Conservation (phyloP, 1,284 basidiomycete genomes). For the Leccinum solheimii region DNA sequence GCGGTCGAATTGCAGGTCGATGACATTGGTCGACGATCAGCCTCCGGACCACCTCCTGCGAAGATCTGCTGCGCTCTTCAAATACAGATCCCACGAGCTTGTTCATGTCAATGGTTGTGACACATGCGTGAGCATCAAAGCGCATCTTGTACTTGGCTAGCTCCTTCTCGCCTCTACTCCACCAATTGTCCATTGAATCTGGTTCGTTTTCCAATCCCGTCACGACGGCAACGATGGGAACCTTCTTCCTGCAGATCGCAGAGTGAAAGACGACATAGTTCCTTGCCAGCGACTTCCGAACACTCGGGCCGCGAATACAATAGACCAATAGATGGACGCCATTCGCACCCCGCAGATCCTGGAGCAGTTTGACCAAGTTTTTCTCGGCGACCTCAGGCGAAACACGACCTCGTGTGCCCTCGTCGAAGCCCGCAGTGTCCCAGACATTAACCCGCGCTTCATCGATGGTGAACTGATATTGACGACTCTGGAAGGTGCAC, state of each 20-base stretch:
- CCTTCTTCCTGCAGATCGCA: constrained; percentile 30
- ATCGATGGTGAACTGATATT: constrained; percentile 18
- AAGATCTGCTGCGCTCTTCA: constrained; percentile 18
- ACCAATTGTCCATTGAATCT: constrained; percentile 37
- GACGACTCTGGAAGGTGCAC: constrained; percentile 31
- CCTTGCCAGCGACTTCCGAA: constrained; percentile 27
- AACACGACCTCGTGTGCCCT: constrained; percentile 29
- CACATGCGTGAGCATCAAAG: constrained; percentile 35
- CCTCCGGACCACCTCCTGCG: constrained; percentile 21
- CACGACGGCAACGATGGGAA: constrained; percentile 35
- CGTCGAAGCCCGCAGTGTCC: constrained; percentile 34
- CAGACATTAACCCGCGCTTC: constrained; percentile 28
- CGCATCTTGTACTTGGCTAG: constrained; percentile 28
- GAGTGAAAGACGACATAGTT: constrained; percentile 36
- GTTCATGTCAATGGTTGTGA: constrained; percentile 32
- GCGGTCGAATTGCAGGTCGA: constrained; percentile 9
- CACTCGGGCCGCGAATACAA: constrained; percentile 33
- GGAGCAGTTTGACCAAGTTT: constrained; percentile 27
- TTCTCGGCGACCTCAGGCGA: constrained; percentile 27
- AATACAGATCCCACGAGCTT: constrained; percentile 21
- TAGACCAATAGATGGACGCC: constrained; percentile 37
- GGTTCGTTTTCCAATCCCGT: constrained; percentile 35
- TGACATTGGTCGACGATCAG: constrained; percentile 25
- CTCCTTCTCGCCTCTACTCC: constrained; percentile 30
- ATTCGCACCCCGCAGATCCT: constrained; percentile 25